Evolutionary conservation across 192 early-diverging fungal species (phyloP).

Genomic region (Backusella luteola): DNA sequence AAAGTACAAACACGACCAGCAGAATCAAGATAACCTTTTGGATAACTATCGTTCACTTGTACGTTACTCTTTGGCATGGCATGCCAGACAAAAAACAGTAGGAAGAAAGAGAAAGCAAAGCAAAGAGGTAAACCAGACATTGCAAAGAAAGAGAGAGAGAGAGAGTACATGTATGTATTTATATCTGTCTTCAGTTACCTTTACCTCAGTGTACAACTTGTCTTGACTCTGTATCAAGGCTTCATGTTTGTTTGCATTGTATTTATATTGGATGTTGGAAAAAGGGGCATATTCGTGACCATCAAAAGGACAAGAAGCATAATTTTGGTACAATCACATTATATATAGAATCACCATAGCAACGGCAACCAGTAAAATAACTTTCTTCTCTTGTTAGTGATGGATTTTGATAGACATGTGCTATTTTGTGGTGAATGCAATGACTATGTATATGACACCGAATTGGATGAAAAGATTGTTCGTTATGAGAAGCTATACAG

Average conservation of each 20-base stretch:
- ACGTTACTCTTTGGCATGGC: constrained; percentile 18
- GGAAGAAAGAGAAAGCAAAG: constrained; percentile 5
- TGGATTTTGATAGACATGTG: constrained; percentile 68
- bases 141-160: neutral
- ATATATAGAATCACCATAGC: neutral
- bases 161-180: neutral
- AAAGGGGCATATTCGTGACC: constrained; percentile 50
- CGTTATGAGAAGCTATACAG: constrained; percentile 17
- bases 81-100: constrained; percentile 7
- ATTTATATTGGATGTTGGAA: constrained; percentile 79
- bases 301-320: constrained; percentile 50
- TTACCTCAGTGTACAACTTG: constrained; percentile 57
- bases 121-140: constrained; percentile 2
- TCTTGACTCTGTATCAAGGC: constrained; percentile 52
- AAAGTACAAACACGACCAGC: neutral
- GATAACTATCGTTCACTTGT: constrained; percentile 18
- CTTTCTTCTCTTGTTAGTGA: constrained; percentile 45
- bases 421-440: constrained; percentile 77
- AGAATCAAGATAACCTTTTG: constrained; percentile 13
- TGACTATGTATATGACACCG: constrained; percentile 83
- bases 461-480: constrained; percentile 53
- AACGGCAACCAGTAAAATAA: neutral
- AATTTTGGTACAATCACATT: constrained; percentile 43
- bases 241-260: constrained; percentile 87
- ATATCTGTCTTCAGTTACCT: constrained; percentile 36